Evolutionary conservation across 1,284 basidiomycete species (phyloP).

Genomic region (Apiotrichum laibachii): DNA sequence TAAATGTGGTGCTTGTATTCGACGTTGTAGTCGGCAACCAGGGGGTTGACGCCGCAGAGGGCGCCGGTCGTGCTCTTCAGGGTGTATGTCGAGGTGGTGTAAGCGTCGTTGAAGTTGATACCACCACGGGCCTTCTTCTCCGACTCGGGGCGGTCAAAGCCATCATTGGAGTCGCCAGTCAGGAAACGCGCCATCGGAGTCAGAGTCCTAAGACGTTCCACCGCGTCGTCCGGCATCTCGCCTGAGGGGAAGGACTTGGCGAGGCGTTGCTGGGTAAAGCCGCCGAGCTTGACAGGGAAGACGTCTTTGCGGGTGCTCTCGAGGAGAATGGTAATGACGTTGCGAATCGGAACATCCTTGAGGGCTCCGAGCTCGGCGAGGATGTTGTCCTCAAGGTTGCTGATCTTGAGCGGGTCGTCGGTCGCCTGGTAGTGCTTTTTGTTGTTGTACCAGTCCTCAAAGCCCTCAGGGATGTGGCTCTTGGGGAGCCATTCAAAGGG

Average conservation of each 20-base stretch:
- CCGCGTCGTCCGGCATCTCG: not conserved
- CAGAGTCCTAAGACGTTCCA: not conserved
- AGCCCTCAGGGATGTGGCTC: not conserved
- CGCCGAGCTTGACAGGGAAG: slow-evolving; percentile 9
- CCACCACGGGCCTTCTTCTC: slow-evolving; percentile 1
- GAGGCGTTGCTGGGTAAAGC: not conserved
- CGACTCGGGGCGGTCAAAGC: not conserved
- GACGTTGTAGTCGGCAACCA: slow-evolving; percentile 3
- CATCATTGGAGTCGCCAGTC: slow-evolving; percentile 4
- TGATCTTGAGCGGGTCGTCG: slow-evolving; percentile 12
- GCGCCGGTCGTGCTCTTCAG: slow-evolving; percentile 5
- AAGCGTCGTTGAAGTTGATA: slow-evolving; percentile 28
- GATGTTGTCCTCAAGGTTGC: slow-evolving; percentile 8
- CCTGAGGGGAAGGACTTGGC: not conserved
- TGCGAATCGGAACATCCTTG: slow-evolving; percentile 7
- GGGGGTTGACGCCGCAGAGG: not conserved
- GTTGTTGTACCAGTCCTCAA: slow-evolving; percentile 6
- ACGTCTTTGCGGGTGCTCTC: slow-evolving; percentile 11
- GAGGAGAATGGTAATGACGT: slow-evolving; percentile 11
- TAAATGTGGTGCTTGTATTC: slow-evolving; percentile 8
- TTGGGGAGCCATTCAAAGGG: not conserved
- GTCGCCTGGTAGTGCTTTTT: slow-evolving; percentile 1
- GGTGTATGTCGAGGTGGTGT: slow-evolving; percentile 31
- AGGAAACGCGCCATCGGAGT: not conserved
- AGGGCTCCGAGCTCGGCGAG: slow-evolving; percentile 4